Base-by-base conservation (phyloP, 2,329 filamentous ascomycete species). In the Colletotrichum lentis region DNA sequence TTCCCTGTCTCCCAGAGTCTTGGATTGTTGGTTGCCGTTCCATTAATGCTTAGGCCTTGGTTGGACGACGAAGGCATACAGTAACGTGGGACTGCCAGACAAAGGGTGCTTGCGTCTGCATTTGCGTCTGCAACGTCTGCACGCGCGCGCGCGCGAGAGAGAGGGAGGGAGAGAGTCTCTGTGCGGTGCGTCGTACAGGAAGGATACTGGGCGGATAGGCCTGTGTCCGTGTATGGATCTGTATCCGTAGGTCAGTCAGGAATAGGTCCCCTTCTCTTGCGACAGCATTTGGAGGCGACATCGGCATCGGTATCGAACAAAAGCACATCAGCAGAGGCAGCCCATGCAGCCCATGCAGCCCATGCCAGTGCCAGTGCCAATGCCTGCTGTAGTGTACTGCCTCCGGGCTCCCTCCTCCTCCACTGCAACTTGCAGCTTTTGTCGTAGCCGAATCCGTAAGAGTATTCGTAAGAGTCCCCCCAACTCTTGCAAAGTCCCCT, bases 21-120 rank as follows among this genome's bases (percentile, higher is more conserved):
- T 39, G 41, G 41, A 27, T n/a, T 54, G 43, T 31, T 57, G 20
- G 43, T 41, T 57, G 20, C 47, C 58, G 37, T 64, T 60, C 57
- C 57, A 60, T 60, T 67, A 54, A 55, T 55, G 65, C 65, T 64
- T 68, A 55, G 62, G 43, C 46, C 54, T 56, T 60, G 61, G 65
- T 49, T 67, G 41, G 52, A 52, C 59, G 64, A 39, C 54, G 58
- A n/a, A n/a, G n/a, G 61, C 65, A 54, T 31, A 59, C 58, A 31
- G 49, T 60, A 60, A 68, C 49, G 55, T 56, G 63, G 62, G 65
- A 59, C 54, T 55, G 55, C 41, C 55, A 65, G 27, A 65, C 50
- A 24, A 35, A 60, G 31, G 43, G 44, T 35, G 58, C 56, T 43
- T 53, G 43, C 35, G 16, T 46, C 44, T 35, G 22, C 20, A 18